Percentiles rank a stretch among this genome's conserved stretches.
Conservation (phyloP, 768 basidiomycete genomes). For the Gymnopilus junonius region DNA sequence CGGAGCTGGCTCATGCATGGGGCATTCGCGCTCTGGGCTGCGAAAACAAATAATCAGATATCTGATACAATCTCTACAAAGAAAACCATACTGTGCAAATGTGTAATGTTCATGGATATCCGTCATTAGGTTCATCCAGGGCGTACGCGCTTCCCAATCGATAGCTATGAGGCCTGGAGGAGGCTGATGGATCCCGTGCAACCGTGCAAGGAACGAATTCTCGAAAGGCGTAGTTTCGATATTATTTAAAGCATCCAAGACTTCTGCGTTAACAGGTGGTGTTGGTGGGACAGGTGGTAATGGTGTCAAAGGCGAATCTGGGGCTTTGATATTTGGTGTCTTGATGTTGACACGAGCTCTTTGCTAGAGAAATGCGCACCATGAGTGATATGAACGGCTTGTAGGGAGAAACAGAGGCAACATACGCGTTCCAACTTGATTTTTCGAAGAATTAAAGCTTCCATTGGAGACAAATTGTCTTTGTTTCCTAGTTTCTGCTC, state of each 20-base stretch:
- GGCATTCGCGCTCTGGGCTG: slow-evolving; percentile 60
- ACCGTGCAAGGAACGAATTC: slow-evolving; percentile 67
- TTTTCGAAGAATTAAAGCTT: slow-evolving; percentile 44
- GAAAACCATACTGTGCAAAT: slow-evolving; percentile 57
- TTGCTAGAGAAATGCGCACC: neutral
- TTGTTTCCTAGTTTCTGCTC: slow-evolving; percentile 26
- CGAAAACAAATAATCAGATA: neutral
- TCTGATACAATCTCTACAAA: slow-evolving; percentile 4
- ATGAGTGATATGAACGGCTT: slow-evolving; percentile 1
- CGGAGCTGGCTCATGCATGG: slow-evolving; percentile 48
- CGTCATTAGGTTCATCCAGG: slow-evolving; percentile 78
- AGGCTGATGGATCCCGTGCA: slow-evolving; percentile 47
- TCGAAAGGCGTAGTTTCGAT: slow-evolving; percentile 69
- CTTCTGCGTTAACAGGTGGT: slow-evolving; percentile 32
- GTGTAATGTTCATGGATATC: slow-evolving; percentile 71
- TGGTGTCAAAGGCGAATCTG: slow-evolving; percentile 35
- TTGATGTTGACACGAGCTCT: slow-evolving; percentile 37
- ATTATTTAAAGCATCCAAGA: slow-evolving; percentile 54
- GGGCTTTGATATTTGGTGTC: slow-evolving; percentile 23
- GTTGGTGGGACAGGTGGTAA: slow-evolving; percentile 31
- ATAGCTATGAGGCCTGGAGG: slow-evolving; percentile 52
- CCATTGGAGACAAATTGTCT: slow-evolving; percentile 25
- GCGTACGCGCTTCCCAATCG: slow-evolving; percentile 74
- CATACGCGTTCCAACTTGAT: slow-evolving; percentile 49
- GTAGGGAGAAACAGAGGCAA: neutral